These are phyloP conservation scores for Canavalia gladiata DNA, from an alignment of 306 rosid genomes.

Conservation along the genomic window DNA sequence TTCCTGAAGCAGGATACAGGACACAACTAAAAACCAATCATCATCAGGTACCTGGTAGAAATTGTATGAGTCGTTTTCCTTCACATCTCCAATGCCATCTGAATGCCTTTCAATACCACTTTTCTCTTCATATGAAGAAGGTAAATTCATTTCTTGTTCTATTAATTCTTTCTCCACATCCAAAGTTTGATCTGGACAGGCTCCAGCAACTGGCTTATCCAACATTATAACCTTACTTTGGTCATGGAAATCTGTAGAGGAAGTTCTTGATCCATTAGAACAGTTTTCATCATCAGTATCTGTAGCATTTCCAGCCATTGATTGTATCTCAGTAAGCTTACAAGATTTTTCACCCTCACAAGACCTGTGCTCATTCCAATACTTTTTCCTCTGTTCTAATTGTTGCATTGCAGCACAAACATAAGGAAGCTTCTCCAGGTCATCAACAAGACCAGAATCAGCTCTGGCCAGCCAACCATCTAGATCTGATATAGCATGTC, in stretches of 20 bases:
- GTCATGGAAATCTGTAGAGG: conserved; percentile 53
- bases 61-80: conserved; percentile 74
- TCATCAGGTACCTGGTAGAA: conserved; percentile 81
- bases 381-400: conserved; percentile 82
- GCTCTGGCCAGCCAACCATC: conserved; percentile 95
- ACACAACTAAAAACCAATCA: conserved; percentile 21
- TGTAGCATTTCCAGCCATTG: conserved; percentile 47
- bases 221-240: conserved; percentile 43
- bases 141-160: conserved; percentile 54
- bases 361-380: conserved; percentile 77
- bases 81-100: conserved; percentile 56
- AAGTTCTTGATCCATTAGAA: conserved; percentile 51
- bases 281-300: conserved; percentile 55
- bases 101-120: conserved; percentile 50
- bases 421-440: conserved; percentile 93
- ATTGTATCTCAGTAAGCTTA: conserved; percentile 44
- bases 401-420: conserved; percentile 96
- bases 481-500: conserved; percentile 82
- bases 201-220: conserved; percentile 55
- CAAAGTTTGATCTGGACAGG: conserved; percentile 53
- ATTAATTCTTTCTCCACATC: conserved; percentile 57
- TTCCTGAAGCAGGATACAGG: conserved; percentile 11
- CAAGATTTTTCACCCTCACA: conserved; percentile 48
- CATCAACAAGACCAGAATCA: conserved; percentile 90
- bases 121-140: conserved; percentile 69